phyloP scores from a whole-genome alignment of 2,329 filamentous ascomycete species.

The Colletotrichum tabaci region DNA sequence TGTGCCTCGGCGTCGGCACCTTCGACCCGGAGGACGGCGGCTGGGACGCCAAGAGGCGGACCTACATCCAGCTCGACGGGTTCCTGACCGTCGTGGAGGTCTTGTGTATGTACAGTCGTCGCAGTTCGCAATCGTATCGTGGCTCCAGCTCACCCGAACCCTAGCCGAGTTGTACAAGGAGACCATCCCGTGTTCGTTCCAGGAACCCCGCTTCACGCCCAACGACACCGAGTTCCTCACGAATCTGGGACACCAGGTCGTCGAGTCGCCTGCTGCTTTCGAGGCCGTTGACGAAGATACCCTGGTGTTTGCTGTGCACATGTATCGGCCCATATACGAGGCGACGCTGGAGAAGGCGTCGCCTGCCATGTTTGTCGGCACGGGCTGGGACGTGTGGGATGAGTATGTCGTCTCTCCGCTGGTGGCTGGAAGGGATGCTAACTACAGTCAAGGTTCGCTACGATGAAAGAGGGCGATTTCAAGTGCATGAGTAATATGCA shows the following conservation, averaged over 20 bases:
- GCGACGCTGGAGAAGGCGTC: conserved; percentile 60
- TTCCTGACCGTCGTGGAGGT: conserved; percentile 64
- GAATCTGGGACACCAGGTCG: conserved; percentile 66
- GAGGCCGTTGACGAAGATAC: conserved; percentile 62
- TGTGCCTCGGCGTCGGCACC: conserved; percentile 70
- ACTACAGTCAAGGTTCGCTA: conserved; percentile 21
- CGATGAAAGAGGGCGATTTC: conserved; percentile 47
- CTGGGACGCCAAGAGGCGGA: conserved; percentile 61
- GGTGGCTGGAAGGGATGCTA: not conserved
- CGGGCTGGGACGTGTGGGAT: conserved; percentile 66
- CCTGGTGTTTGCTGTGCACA: conserved; percentile 75
- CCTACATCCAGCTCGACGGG: conserved; percentile 68
- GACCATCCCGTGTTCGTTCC: conserved; percentile 63
- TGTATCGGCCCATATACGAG: conserved; percentile 69
- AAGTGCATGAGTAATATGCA: conserved; percentile 53
- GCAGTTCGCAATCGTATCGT: not conserved
- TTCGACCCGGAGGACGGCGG: conserved; percentile 66
- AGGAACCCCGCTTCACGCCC: conserved; percentile 68
- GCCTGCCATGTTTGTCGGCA: conserved; percentile 73
- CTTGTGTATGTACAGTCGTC: conserved; percentile 53
- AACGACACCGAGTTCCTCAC: conserved; percentile 67
- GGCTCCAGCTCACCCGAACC: not conserved
- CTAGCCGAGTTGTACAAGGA: conserved; percentile 31
- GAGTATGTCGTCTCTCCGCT: conserved; percentile 55
- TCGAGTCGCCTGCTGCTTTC: conserved; percentile 68